Evolutionary conservation across 805 yeast genomes (phyloP).

Genomic region (Teunomyces kruisii): DNA sequence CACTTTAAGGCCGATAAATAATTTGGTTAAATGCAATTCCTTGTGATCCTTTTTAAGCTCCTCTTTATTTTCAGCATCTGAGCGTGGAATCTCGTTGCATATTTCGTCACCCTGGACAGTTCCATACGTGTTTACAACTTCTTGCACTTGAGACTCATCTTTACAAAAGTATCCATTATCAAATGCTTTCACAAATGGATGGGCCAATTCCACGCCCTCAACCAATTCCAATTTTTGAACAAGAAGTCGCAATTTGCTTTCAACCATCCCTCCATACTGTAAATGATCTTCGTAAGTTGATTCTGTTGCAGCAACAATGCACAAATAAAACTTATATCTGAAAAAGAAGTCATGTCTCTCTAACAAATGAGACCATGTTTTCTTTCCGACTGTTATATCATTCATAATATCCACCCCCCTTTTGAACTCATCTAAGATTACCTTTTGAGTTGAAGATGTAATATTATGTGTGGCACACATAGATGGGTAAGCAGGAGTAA

Average conservation of each 20-base stretch:
- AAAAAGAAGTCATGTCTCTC: constrained; percentile 79
- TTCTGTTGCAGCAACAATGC: constrained; percentile 74
- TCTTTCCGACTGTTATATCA: constrained; percentile 62
- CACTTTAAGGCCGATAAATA: constrained; percentile 76
- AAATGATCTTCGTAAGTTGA: constrained; percentile 78
- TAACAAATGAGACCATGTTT: constrained; percentile 74
- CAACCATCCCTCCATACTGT: constrained; percentile 92
- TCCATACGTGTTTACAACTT: constrained; percentile 63
- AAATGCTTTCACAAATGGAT: constrained; percentile 83
- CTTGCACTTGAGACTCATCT: constrained; percentile 45
- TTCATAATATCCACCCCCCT: constrained; percentile 74
- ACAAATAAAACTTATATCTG: constrained; percentile 81
- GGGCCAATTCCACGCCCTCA: constrained; percentile 78
- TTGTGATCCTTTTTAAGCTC: constrained; percentile 22
- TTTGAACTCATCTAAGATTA: constrained; percentile 74
- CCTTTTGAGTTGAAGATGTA: constrained; percentile 79
- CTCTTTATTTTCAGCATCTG: constrained; percentile 18
- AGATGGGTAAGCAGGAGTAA: constrained; percentile 96
- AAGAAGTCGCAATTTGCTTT: constrained; percentile 76
- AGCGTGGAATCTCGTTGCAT: constrained; percentile 17
- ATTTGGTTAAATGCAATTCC: constrained; percentile 62
- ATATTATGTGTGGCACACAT: constrained; percentile 99
- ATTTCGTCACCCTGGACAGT: constrained; percentile 53
- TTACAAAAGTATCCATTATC: constrained; percentile 46
- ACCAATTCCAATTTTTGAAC: constrained; percentile 81